Evolutionary conservation across 345 rosid genomes (phyloP), one percentile per base, ranked within the genome.

Genomic region (Gossypium australe): DNA sequence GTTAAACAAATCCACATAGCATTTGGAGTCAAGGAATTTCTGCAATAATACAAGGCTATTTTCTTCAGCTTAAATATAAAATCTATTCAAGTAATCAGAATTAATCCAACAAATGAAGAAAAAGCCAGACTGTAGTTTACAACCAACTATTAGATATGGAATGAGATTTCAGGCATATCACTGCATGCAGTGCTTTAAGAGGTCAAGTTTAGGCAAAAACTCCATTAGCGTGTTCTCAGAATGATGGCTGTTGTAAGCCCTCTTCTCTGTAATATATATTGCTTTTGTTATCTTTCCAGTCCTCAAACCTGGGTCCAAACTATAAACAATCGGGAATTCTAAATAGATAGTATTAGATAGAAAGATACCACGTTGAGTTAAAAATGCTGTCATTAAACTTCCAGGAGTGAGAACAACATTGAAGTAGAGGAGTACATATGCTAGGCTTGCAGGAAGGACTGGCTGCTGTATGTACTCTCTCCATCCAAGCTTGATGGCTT

Each of bases 381-480:
- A 85, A 87, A 92, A 94, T 34, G 98, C 97, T 4, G 98, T 94
- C 97, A 94, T 92, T 84, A 94, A 83, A 79, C 98, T 91, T 80
- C 97, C 89, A 7, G 98, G 98, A 70, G 93, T 84, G 62, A 94
- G 97, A 77, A 91, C 90, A 71, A 91, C 88, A 79, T 94, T 94
- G 81, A 92, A 92, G 87, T 63, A 91, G 68, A 94, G 90, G 56
- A 94, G 91, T 71, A 92, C 98, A 67, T 76, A 89, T 69, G 98
- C 95, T 11, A 92, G 91, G 85, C 98, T 94, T 75, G 98, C 98
- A 25, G 98, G 98, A 73, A 94, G 95, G 82, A 89, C 97, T 2
- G 97, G 98, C 80, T 91, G 97, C 71, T 92, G 96, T 71, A 92
- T 77, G 78, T 92, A 94, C 82, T 94, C 98, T 86, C 81, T 92